A percentile compares a stretch with the other conserved stretches of the same genome.
phyloP scores from a whole-genome alignment of 257 asterid genomes.

The Orobanche coerulescens region DNA sequence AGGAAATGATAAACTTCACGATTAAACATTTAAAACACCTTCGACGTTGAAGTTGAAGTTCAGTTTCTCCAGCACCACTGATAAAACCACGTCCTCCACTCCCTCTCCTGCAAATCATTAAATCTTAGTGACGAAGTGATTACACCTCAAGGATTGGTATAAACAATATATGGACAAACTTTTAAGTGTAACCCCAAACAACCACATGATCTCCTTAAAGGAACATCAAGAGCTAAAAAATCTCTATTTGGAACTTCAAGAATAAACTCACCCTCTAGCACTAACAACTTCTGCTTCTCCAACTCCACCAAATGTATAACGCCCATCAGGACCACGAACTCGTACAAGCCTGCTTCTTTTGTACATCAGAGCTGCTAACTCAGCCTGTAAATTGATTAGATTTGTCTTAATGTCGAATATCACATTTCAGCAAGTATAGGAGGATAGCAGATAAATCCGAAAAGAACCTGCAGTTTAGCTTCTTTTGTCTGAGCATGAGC shows the following conservation, averaged over 20 bases:
- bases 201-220: conserved; percentile 2
- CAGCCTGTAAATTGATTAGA: conserved; percentile 49
- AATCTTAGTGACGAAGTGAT: neutral
- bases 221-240: conserved; percentile 5
- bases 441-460: conserved; percentile 19
- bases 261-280: conserved; percentile 79
- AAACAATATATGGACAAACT: neutral
- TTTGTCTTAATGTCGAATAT: neutral
- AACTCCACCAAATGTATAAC: conserved; percentile 62
- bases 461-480: conserved; percentile 76
- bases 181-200: neutral
- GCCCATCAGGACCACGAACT: conserved; percentile 76
- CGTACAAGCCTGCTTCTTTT: conserved; percentile 93
- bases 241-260: conserved; percentile 5
- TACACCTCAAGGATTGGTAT: neutral
- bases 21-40: conserved; percentile 42
- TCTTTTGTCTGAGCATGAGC: conserved; percentile 99
- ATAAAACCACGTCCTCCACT: conserved; percentile 97
- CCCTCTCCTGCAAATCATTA: conserved; percentile 79
- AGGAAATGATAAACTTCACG: conserved; percentile 7
- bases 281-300: conserved; percentile 97
- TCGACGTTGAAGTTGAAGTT: conserved; percentile 92
- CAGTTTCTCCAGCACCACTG: conserved; percentile 99
- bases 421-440: conserved; percentile 1
- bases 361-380: conserved; percentile 95